Evolutionary conservation across 768 basidiomycete genomes (phyloP).

Genomic region (Termitomyces sp.): DNA sequence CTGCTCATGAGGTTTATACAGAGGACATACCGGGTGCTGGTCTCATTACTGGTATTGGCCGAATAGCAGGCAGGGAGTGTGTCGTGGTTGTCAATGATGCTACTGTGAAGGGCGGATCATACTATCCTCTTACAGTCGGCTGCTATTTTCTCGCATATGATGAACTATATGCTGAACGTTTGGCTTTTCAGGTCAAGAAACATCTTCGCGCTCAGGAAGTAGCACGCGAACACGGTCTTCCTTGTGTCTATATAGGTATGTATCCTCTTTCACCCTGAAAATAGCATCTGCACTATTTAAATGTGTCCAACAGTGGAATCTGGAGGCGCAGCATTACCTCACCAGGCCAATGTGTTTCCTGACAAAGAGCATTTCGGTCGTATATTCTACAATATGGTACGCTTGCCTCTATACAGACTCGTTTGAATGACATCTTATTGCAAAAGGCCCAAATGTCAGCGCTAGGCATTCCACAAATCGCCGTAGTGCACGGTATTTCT

Average conservation of each 20-base stretch:
- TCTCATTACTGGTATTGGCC: conserved; percentile 82
- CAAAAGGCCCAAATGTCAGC: conserved; percentile 88
- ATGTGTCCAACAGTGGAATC: conserved; percentile 67
- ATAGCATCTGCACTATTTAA: not conserved
- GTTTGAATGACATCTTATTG: conserved; percentile 3
- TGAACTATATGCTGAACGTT: not conserved
- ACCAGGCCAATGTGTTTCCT: conserved; percentile 93
- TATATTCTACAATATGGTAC: conserved; percentile 96
- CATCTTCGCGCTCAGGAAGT: conserved; percentile 93
- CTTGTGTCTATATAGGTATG: conserved; percentile 90
- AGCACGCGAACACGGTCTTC: conserved; percentile 85
- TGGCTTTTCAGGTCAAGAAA: conserved; percentile 73
- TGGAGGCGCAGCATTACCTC: conserved; percentile 88
- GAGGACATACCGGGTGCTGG: conserved; percentile 85
- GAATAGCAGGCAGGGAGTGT: conserved; percentile 79
- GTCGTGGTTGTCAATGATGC: conserved; percentile 93
- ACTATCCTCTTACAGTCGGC: conserved; percentile 79
- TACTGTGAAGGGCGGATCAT: conserved; percentile 90
- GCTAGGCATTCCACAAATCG: conserved; percentile 86
- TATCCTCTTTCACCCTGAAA: not conserved
- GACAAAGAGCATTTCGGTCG: conserved; percentile 95
- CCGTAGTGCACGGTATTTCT: conserved; percentile 91
- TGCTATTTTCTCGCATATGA: not conserved
- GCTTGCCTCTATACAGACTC: conserved; percentile 7
- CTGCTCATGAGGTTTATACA: conserved; percentile 84